Evolutionary conservation across 352 stramenopile genomes (phyloP), one percentile per base, ranked within the genome.

Genomic region (Phytophthora multivora): DNA sequence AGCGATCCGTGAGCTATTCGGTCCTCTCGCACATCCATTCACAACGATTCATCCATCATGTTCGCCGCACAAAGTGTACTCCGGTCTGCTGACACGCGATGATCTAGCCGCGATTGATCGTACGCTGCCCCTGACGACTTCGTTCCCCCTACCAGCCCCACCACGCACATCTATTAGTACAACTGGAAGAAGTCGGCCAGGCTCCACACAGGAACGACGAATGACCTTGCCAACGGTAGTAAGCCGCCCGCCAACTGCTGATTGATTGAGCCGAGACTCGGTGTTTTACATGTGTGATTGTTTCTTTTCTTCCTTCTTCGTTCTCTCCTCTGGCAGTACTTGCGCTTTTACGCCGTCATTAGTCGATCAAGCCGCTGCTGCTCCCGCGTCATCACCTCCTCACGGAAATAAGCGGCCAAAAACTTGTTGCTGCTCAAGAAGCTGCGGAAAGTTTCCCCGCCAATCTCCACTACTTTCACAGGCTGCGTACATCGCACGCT

Each of bases 341-440:
- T 39, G n/a, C 31, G 13, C n/a, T n/a, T n/a, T 54, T 71, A 77
- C n/a, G 59, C 60, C 23, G 63, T 71, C 63, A 73, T 79, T 13
- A 85, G 50, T 43, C 77, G 81, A 62, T 90, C 77, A 33, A 86
- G 68, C 36, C 83, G 77, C 42, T 77, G 54, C 45, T 90, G 63
- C 52, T 93, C 83, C 3, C 85, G 80, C 4, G 61, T 61, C 65
- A 89, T 88, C 30, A 92, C 80, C 40, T 92, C 77, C 25, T 91
- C 71, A 13, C 77, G 73, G 43, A 91, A 94, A 54, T 89, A 94
- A 21, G 85, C 86, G 7, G 80, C 77, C 55, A 92, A 78, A 53
- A 94, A 94, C 66, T 91, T 80, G 61, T 91, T 89, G 60, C 85
- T 94, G 42, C 83, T 80, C 25, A 94, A 66, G 41, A 94, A 94